phyloP scores from a whole-genome alignment of 441 rosid species.

The Omphalea diandra region DNA sequence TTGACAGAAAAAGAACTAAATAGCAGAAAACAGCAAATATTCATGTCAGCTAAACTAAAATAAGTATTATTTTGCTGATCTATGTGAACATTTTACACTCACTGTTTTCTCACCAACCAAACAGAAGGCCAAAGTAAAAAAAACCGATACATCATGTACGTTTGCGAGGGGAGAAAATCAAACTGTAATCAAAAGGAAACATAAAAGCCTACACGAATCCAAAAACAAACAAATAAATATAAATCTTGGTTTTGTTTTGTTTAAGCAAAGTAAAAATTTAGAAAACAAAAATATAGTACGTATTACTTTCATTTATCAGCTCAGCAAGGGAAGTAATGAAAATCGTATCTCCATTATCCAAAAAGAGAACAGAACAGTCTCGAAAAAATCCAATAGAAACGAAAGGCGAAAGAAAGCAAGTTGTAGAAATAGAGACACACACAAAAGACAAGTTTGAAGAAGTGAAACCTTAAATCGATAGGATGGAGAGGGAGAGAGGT shows the following conservation, averaged over 20 bases:
- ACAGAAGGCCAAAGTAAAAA: not conserved
- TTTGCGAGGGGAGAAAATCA: not conserved
- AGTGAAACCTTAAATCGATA: constrained; percentile 49
- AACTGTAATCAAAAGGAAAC: not conserved
- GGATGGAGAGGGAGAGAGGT: constrained; percentile 40
- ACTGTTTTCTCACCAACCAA: constrained; percentile 1
- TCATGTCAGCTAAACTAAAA: not conserved
- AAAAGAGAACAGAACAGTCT: not conserved
- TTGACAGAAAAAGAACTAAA: not conserved
- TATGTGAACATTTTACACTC: not conserved
- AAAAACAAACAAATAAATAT: too few relatives aligned
- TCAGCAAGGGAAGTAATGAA: not conserved
- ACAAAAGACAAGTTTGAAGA: not conserved
- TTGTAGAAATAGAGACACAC: not conserved
- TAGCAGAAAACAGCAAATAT: not conserved
- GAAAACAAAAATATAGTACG: too few relatives aligned
- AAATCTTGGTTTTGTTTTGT: too few relatives aligned
- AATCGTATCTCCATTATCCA: not conserved
- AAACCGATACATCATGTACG: not conserved
- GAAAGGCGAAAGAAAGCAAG: constrained; percentile 3
- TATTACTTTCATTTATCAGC: not conserved
- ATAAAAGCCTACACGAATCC: too few relatives aligned
- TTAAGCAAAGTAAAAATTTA: too few relatives aligned
- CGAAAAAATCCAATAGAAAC: not conserved
- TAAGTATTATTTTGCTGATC: not conserved